phyloP scores from a whole-genome alignment of 2,329 filamentous ascomycete genomes.

The Drechslerella dactyloides region DNA sequence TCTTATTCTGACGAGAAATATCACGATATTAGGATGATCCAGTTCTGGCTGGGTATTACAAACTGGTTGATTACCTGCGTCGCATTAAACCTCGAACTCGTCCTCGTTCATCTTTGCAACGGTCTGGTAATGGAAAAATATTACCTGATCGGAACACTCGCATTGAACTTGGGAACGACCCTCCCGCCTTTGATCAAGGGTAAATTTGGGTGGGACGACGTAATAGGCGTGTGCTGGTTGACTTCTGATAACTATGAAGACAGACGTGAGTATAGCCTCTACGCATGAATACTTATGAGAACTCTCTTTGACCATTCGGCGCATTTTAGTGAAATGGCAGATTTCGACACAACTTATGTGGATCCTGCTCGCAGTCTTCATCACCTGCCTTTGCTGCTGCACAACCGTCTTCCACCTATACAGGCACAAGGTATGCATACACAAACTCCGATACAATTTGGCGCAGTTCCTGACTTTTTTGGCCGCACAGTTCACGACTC shows the following conservation, averaged over 20 bases:
- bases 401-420: slow-evolving; percentile 51
- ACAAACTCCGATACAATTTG: too few relatives aligned
- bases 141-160: slow-evolving; percentile 52
- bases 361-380: slow-evolving; percentile 52
- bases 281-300: not conserved
- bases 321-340: slow-evolving; percentile 50
- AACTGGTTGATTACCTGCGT: slow-evolving; percentile 54
- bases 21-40: slow-evolving; percentile 51
- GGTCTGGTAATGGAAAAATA: slow-evolving; percentile 53
- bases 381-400: slow-evolving; percentile 49
- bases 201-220: slow-evolving; percentile 54
- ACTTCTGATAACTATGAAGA: slow-evolving; percentile 46
- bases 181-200: slow-evolving; percentile 53
- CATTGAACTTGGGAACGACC: slow-evolving; percentile 51
- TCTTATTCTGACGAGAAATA: not conserved
- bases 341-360: slow-evolving; percentile 53
- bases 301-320: not conserved
- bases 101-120: slow-evolving; percentile 52
- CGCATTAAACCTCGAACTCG: slow-evolving; percentile 53
- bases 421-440: slow-evolving; percentile 48
- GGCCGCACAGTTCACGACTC: slow-evolving; percentile 26
- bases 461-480: not conserved
- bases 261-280: slow-evolving; percentile 24
- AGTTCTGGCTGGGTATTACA: slow-evolving; percentile 55
- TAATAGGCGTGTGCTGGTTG: slow-evolving; percentile 53